Evolutionary conservation across 768 basidiomycete genomes (phyloP).

Genomic region (Ephemerocybe angulata): DNA sequence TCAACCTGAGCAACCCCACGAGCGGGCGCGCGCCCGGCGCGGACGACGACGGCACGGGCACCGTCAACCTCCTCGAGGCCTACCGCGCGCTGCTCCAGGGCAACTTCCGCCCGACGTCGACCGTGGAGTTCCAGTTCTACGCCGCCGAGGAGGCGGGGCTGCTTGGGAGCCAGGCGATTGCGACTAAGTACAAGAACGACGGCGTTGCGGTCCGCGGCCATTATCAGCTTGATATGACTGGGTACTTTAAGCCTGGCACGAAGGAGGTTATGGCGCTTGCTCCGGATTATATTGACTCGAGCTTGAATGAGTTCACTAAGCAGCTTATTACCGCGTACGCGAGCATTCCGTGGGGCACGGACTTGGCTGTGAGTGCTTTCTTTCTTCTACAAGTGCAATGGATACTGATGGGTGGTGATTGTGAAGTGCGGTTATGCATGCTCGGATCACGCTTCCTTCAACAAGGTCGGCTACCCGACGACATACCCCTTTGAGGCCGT

Average conservation of each 20-base stretch:
- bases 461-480: conserved; percentile 37
- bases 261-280: conserved; percentile 38
- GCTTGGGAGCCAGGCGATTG: conserved; percentile 53
- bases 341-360: conserved; percentile 34
- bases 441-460: conserved; percentile 47
- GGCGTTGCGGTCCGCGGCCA: conserved; percentile 47
- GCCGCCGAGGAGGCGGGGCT: conserved; percentile 44
- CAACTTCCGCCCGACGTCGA: conserved; percentile 35
- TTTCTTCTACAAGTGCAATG: not conserved
- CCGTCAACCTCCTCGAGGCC: conserved; percentile 42
- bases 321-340: conserved; percentile 33
- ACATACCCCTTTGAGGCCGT: conserved; percentile 43
- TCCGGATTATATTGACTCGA: conserved; percentile 36
- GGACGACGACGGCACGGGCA: conserved; percentile 48
- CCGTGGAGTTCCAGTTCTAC: conserved; percentile 50
- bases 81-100: conserved; percentile 36
- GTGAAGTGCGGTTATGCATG: conserved; percentile 38
- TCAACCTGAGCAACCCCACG: conserved; percentile 35
- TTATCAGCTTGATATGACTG: conserved; percentile 43
- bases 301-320: conserved; percentile 45
- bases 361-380: conserved; percentile 29
- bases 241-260: conserved; percentile 44
- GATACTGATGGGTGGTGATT: not conserved
- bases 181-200: conserved; percentile 42
- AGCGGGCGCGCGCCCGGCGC: conserved; percentile 45